Base-by-base conservation (phyloP, 2,329 filamentous ascomycete species). In the Neofusicoccum sp. region DNA sequence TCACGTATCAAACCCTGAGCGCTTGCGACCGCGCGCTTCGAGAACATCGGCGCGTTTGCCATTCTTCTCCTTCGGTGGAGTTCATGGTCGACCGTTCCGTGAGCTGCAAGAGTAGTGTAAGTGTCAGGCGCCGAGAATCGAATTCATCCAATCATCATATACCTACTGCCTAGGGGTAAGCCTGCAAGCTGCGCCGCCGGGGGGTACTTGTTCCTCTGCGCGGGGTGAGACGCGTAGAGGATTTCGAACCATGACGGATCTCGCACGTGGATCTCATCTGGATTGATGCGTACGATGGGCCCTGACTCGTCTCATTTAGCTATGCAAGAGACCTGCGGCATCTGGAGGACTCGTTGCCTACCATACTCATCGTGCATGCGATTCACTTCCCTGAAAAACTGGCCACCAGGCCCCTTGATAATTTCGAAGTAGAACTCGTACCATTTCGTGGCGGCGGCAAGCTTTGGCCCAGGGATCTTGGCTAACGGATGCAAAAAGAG, bases 51-150 rank as follows among this genome's bases (percentile, higher is more conserved):
- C 14, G 16, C 14, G 47, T 61, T 57, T 14, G 58, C 12, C 30
- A 33, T n/a, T 24, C n/a, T 63, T 64, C 71, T 66, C 33, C 69
- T 68, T 62, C 71, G 71, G 51, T 74, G 72, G 9, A 67, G 61
- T 5, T 65, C 66, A 7, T 66, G 68, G 33, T 70, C 60, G 2
- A 71, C 66, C 2, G 54, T 62, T 16, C 24, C 28, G 26, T 63
- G 38, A 7, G 38, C 38, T 41, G 6, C 38, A n/a, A 20, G 20
- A 20, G 38, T 4, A 41, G 6, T 4, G 9, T n/a, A 14, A n/a
- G 38, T 36, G 14, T 41, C 6, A 41, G 38, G 12, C 9, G 16
- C 14, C 14, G 38, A 41, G 38, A n/a, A 6, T 14, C 3, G 16
- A n/a, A 6, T 36, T 8, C 33, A 8, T 36, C 7, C 12, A 12